Evolutionary conservation across 2,329 filamentous ascomycete species (phyloP), one percentile per base, ranked within the genome.

Genomic region (Tolypocladium ophioglossoides): DNA sequence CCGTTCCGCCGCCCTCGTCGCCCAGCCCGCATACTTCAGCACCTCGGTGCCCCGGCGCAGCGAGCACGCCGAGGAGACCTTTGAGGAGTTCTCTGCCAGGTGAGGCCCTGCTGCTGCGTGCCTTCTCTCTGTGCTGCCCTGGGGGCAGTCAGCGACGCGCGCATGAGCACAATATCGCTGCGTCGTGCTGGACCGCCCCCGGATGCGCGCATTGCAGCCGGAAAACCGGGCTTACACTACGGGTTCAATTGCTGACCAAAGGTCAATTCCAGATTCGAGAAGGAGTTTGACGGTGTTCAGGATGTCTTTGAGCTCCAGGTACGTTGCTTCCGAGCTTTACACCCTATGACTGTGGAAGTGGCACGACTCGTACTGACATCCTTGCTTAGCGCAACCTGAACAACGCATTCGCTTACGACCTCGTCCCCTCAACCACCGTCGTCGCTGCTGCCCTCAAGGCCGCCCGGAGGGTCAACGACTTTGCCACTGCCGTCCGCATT

Each of bases 241-340:
- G 4, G 49, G 9, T 5, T 39, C 39, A 46, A 37, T 20, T 52
- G 50, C 53, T 51, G n/a, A 55, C 51, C 11, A 24, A n/a, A n/a
- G n/a, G 7, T 20, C 20, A 2, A 9, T 39, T 53, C 68, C 72
- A 99, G 94, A 79, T 99, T 95, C 71, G 94, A 99, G 84, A 96
- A 96, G 84, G 94, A 99, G 78, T 99, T 99, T 71, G 92, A 99
- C 60, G 76, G 78, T 69, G 94, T 99, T 63, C 90, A 97, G 78
- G 94, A 99, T 78, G 92, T 97, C 70, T 99, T 99, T 75, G 94
- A 99, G 85, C 90, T 99, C 70, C 91, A 96, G 90, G 91, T 96
- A 85, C 70, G 81, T 71, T 57, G 48, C 38, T 20, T 24, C n/a
- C 54, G 57, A 53, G 40, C 30, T 44, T 34, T 32, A 34, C 27